These are phyloP conservation scores for Labyrinthula sp. DNA, from an alignment of 352 stramenopile genomes.

Conservation along the genomic window DNA sequence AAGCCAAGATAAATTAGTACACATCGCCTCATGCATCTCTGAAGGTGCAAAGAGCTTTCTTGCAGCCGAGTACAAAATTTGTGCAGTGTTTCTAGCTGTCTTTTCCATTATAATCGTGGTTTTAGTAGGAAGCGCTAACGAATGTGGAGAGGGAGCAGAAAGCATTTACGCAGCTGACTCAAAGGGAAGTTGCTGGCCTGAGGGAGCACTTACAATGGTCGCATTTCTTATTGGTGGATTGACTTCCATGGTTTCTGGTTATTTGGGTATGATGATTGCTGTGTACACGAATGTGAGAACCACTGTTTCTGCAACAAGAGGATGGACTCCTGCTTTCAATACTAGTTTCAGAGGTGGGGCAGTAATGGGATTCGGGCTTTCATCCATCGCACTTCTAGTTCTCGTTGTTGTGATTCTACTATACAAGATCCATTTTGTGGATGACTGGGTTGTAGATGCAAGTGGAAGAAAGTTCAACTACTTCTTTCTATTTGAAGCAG, in stretches of 20 bases:
- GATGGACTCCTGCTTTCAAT: constrained; percentile 89
- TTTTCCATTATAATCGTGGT: constrained; percentile 61
- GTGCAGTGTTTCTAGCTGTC: constrained; percentile 78
- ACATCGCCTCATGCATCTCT: constrained; percentile 58
- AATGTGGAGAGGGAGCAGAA: constrained; percentile 31
- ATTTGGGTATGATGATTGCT: constrained; percentile 97
- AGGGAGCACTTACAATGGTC: constrained; percentile 73
- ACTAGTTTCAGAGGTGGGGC: constrained; percentile 85
- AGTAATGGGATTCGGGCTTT: constrained; percentile 96
- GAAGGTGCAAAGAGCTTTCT: constrained; percentile 92
- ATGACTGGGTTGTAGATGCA: constrained; percentile 6
- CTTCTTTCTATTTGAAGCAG: constrained; percentile 75
- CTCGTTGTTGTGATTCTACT: constrained; percentile 81
- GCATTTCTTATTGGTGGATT: constrained; percentile 89
- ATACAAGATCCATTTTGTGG: constrained; percentile 56
- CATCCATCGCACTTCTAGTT: constrained; percentile 81
- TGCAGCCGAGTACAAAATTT: constrained; percentile 88
- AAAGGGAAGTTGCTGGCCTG: constrained; percentile 45
- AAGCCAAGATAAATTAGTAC: constrained; percentile 20
- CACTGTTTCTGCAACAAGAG: constrained; percentile 78
- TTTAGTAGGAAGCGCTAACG: constrained; percentile 43
- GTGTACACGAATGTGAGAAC: constrained; percentile 95
- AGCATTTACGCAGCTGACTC: constrained; percentile 40
- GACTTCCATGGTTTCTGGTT: constrained; percentile 87
- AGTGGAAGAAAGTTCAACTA: constrained; percentile 30